Evolutionary conservation across 2,329 filamentous ascomycete genomes (phyloP).

Genomic region (Curvularia hawaiiensis): DNA sequence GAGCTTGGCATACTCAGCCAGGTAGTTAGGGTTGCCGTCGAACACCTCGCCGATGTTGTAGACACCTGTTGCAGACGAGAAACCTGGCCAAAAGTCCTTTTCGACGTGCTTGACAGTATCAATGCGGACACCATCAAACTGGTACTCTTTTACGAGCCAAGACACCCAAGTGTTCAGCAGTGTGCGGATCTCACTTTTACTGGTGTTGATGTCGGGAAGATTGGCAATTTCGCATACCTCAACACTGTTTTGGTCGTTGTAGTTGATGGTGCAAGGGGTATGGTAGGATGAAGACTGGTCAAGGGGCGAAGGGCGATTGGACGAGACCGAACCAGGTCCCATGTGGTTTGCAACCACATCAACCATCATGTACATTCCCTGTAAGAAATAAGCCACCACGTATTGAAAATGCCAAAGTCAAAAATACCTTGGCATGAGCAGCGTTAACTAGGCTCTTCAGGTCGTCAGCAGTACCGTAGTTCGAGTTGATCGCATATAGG

Average conservation of each 20-base stretch:
- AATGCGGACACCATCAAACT: conserved; percentile 62
- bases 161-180: conserved; percentile 38
- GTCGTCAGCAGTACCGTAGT: conserved; percentile 56
- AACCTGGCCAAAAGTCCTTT: conserved; percentile 62
- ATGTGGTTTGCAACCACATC: conserved; percentile 59
- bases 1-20: conserved; percentile 58
- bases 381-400: conserved; percentile 6
- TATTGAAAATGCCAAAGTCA: background rate
- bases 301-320: conserved; percentile 36
- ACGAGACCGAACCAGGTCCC: conserved; percentile 34
- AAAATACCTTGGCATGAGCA: conserved; percentile 53
- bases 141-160: conserved; percentile 39
- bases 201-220: conserved; percentile 39
- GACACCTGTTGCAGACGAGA: conserved; percentile 60
- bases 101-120: conserved; percentile 68
- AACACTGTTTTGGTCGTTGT: conserved; percentile 38
- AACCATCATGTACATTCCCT: conserved; percentile 56
- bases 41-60: conserved; percentile 67
- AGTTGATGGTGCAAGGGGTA: conserved; percentile 36
- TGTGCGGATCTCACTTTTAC: conserved; percentile 28
- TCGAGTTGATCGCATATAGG: conserved; percentile 54
- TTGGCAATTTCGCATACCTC: conserved; percentile 40
- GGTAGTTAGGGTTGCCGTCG: conserved; percentile 58
- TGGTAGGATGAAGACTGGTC: conserved; percentile 38
- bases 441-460: conserved; percentile 53